These are phyloP conservation scores for Rugosomyces carneus DNA, from an alignment of 1,284 basidiomycete species.

Conservation along the genomic window DNA sequence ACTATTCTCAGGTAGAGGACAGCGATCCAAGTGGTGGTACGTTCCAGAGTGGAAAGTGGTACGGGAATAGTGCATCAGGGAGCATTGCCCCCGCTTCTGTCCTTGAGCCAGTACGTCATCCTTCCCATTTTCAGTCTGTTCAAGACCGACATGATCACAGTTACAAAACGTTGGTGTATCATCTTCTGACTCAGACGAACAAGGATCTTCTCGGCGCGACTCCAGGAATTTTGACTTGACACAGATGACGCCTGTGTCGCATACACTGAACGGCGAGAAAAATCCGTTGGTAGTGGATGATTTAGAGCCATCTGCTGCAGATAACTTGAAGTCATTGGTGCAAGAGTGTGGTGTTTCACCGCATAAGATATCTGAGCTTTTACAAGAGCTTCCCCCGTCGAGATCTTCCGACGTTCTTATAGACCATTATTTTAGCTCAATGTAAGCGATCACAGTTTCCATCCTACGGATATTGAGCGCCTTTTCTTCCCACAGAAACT, in stretches of 20 bases:
- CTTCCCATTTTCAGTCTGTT: constrained; percentile 4
- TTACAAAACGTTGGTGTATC: constrained; percentile 55
- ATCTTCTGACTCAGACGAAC: constrained; percentile 16
- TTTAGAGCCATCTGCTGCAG: constrained; percentile 64
- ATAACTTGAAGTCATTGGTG: constrained; percentile 75
- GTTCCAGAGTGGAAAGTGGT: constrained; percentile 80
- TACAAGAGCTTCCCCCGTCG: constrained; percentile 80
- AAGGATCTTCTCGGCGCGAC: constrained; percentile 18
- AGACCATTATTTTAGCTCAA: constrained; percentile 70
- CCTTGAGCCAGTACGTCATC: constrained; percentile 60
- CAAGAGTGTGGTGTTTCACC: constrained; percentile 88
- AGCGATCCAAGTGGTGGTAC: constrained; percentile 69
- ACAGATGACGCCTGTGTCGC: constrained; percentile 7
- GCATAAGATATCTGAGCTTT: constrained; percentile 83
- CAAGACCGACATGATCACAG: constrained; percentile 26
- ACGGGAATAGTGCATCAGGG: constrained; percentile 72
- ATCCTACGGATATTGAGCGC: constrained; percentile 5
- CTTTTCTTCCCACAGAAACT: constrained; percentile 62
- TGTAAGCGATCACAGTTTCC: constrained; percentile 41
- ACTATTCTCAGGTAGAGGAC: constrained; percentile 62
- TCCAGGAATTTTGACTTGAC: constrained; percentile 18
- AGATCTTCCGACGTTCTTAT: constrained; percentile 68
- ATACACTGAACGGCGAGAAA: constrained; percentile 12
- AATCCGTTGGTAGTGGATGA: constrained; percentile 39
- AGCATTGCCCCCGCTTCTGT: constrained; percentile 72